Evolutionary conservation across 2,329 filamentous ascomycete species (phyloP).

Genomic region (Aspergillus fischeri): DNA sequence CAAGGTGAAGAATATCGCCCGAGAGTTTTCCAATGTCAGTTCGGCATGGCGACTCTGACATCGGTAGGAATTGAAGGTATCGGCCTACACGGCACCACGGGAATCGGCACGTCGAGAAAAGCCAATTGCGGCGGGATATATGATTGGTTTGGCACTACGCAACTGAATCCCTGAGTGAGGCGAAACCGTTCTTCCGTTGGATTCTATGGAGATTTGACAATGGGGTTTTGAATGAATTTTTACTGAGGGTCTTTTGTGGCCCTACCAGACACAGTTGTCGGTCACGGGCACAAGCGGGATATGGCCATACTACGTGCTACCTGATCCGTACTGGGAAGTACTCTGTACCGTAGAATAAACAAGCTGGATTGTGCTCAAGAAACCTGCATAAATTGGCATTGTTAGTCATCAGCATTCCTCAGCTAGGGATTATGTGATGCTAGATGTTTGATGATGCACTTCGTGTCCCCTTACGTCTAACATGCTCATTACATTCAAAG

Average conservation of each 20-base stretch:
- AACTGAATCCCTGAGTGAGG: background rate
- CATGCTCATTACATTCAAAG: background rate
- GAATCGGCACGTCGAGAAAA: constrained; percentile 17
- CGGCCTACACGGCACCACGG: constrained; percentile 20
- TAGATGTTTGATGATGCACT: background rate
- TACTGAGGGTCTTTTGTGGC: background rate
- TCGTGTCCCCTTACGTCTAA: background rate
- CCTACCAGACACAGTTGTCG: background rate
- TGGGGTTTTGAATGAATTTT: background rate
- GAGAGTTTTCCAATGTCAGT: background rate
- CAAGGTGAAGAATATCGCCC: background rate
- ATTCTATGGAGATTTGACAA: background rate
- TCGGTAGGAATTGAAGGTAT: constrained; percentile 3
- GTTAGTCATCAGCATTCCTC: background rate
- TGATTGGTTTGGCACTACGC: background rate
- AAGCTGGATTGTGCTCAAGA: background rate
- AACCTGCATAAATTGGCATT: background rate
- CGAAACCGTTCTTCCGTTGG: background rate
- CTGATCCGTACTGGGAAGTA: too few relatives aligned
- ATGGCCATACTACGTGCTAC: background rate
- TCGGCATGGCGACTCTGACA: background rate
- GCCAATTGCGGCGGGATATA: background rate
- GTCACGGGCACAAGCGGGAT: background rate
- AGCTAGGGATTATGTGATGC: too few relatives aligned
- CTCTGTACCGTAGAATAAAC: background rate